Evolutionary conservation across 2,329 filamentous ascomycete genomes (phyloP), one percentile per base, ranked within the genome.

Genomic region (Phyllosticta paracitricarpa): DNA sequence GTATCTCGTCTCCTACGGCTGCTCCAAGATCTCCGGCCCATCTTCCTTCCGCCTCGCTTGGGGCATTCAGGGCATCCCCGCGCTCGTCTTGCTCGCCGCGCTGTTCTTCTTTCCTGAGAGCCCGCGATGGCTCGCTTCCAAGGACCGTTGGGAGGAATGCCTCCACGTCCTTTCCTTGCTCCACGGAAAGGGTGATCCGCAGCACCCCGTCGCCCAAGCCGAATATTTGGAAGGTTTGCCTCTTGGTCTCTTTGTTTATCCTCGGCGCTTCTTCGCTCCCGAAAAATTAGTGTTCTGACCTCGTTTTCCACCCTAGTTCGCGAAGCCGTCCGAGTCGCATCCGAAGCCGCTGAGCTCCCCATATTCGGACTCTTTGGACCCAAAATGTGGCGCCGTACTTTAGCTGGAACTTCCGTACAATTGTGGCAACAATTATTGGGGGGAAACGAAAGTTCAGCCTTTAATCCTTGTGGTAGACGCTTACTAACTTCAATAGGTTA

Each of bases 111-210:
- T 76, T 59, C 74, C 73, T 10, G 65, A 68, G 54, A 87, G 79
- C 57, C 88, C 88, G 0, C 81, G 88, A 59, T 90, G 87, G 87
- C 76, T 90, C 5, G 87, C 88, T 4, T 80, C 81, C 17, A 81
- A 86, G 66, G 86, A 86, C 64, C 80, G 84, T 0, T 87, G 86
- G 79, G 85, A 89, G 28, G 82, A 89, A 68, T 83, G 84, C 76
- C 84, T 80, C 52, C 68, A 75, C 19, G 72, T 79, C 7, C 72
- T 77, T 3, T 84, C 83, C 0, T 69, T 76, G 24, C 75, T 88
- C 1, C 85, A 88, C 65, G 84, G 81, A 4, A 70, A 74, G 0
- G 84, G 84, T 2, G 78, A 86, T 62, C 63, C 76, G 2, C 78
- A 81, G 59, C 77, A 86, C 63, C 79, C 83, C 12, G 81, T 81